Conservation (phyloP, 139 green algal species). For the Zygnema circumcarinatum region DNA sequence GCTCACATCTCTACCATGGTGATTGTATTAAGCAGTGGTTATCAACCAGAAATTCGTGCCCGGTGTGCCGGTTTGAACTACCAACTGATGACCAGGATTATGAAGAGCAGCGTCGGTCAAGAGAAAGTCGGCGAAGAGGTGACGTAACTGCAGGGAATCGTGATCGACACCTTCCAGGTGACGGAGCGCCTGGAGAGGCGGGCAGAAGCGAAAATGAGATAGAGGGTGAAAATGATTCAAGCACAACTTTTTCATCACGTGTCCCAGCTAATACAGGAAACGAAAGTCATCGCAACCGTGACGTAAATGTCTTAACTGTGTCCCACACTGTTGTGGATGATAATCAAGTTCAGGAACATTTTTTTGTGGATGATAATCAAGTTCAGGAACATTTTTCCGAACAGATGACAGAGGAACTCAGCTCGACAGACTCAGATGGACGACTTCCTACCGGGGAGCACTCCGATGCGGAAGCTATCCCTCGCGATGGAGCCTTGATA, state of each 20-base stretch:
- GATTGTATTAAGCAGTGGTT: constrained; percentile 66
- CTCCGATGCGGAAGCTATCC: not conserved
- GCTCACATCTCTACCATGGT: constrained; percentile 44
- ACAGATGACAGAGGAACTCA: no score
- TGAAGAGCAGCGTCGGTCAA: constrained; percentile 63
- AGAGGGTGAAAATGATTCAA: not conserved
- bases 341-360: not conserved
- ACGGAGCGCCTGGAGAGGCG: not conserved
- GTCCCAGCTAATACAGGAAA: not conserved
- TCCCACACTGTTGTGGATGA: no score
- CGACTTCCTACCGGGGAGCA: not conserved
- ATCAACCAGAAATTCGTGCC: constrained; percentile 76
- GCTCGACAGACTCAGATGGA: not conserved
- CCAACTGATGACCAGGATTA: constrained; percentile 65
- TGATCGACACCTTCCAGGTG: not conserved
- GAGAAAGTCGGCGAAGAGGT: not conserved
- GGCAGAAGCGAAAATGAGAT: not conserved
- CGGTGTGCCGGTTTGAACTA: constrained; percentile 70
- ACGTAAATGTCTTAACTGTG: not conserved
- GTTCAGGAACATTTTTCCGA: not conserved
- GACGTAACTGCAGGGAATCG: not conserved
- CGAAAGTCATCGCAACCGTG: not conserved
- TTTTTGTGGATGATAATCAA: not conserved
- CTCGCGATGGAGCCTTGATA: not conserved
- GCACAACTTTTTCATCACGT: no score